Evolutionary conservation across 2,329 filamentous ascomycete genomes (phyloP).

Genomic region (Fusarium euwallaceae): DNA sequence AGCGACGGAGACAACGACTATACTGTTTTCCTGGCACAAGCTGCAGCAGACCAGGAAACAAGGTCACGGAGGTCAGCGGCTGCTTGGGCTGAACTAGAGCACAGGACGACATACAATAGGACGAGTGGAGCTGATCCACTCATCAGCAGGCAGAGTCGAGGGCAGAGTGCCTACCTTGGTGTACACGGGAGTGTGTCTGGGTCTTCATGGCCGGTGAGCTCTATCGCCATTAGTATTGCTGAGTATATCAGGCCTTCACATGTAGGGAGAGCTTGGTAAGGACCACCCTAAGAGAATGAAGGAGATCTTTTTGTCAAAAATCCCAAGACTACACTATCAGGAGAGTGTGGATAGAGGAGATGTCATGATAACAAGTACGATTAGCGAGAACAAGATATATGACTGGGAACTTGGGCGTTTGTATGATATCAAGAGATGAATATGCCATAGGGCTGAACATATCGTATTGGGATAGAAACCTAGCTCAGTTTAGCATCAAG

Average conservation of each 20-base stretch:
- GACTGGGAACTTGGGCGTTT: conserved; percentile 12
- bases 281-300: background rate
- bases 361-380: background rate
- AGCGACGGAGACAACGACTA: conserved; percentile 41
- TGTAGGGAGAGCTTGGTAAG: conserved; percentile 22
- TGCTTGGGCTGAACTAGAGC: conserved; percentile 37
- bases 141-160: conserved; percentile 17
- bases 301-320: too few species aligned
- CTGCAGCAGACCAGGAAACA: conserved; percentile 17
- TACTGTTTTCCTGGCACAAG: conserved; percentile 40
- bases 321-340: too few species aligned
- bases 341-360: too few species aligned
- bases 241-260: conserved; percentile 36
- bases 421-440: conserved; percentile 4
- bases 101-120: conserved; percentile 16
- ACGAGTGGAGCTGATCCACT: conserved; percentile 21
- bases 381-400: background rate
- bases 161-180: conserved; percentile 29
- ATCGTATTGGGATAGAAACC: background rate
- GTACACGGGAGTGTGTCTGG: conserved; percentile 19
- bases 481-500: background rate
- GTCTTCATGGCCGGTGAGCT: conserved; percentile 25
- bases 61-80: conserved; percentile 27
- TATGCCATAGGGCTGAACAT: background rate
- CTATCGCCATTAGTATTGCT: conserved; percentile 32